These are phyloP conservation scores for Globisporangium heterothallicum DNA, from an alignment of 352 stramenopile genomes.

Conservation along the genomic window DNA sequence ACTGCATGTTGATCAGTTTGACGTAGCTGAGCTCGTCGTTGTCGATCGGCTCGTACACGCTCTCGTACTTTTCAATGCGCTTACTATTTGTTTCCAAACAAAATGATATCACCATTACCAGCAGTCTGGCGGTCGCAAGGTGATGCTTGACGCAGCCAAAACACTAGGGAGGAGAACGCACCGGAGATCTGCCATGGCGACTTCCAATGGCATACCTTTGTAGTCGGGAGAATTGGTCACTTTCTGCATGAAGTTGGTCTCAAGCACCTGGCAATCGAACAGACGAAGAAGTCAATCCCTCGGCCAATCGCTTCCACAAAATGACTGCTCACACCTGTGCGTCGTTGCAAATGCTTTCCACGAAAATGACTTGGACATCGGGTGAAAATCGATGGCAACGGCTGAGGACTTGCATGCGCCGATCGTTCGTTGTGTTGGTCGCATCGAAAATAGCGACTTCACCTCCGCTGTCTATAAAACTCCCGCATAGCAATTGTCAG, in stretches of 20 bases:
- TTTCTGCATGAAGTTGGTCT: constrained; percentile 49
- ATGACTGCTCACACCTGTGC: constrained; percentile 8
- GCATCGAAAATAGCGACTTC: constrained; percentile 76
- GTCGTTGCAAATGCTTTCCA: constrained; percentile 85
- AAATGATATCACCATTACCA: no score
- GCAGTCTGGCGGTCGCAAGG: no score
- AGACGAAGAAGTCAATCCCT: background rate
- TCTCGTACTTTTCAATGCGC: constrained; percentile 68
- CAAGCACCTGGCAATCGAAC: constrained; percentile 25
- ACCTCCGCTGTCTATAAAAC: constrained; percentile 20
- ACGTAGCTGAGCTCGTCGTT: constrained; percentile 67
- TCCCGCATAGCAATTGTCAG: background rate
- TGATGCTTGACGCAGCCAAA: no score
- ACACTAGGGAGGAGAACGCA: constrained; percentile 5
- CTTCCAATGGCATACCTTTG: constrained; percentile 37
- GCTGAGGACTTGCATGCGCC: constrained; percentile 21
- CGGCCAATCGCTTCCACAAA: no score
- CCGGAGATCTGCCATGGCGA: constrained; percentile 51
- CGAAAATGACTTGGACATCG: constrained; percentile 58
- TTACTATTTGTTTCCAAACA: constrained; percentile 15
- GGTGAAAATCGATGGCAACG: constrained; percentile 16
- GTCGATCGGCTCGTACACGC: constrained; percentile 57
- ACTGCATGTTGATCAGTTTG: constrained; percentile 67
- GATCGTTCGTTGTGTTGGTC: constrained; percentile 61
- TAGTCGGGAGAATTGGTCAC: constrained; percentile 55